A percentile compares a stretch with the other conserved stretches of the same genome.
These are phyloP conservation scores for Alternaria metachromatica DNA, from an alignment of 2,329 filamentous ascomycete species.

Conservation along the genomic window DNA sequence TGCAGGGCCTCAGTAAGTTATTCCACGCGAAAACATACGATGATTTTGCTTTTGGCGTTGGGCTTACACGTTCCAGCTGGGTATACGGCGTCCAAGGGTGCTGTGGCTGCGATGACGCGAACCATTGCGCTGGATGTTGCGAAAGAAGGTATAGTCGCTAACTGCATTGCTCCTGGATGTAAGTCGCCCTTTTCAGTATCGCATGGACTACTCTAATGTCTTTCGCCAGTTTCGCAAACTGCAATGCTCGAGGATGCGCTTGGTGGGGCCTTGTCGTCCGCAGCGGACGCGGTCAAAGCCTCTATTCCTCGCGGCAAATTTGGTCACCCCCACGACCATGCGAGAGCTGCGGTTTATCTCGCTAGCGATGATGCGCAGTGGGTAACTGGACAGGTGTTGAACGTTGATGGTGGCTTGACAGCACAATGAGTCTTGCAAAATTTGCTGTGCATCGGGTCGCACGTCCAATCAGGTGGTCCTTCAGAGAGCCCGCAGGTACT, in stretches of 20 bases:
- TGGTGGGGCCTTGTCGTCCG: constrained; percentile 15
- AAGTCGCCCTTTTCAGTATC: not conserved
- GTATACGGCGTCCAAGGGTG: constrained; percentile 58
- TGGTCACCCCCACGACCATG: constrained; percentile 28
- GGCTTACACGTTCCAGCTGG: constrained; percentile 29
- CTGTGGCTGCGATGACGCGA: constrained; percentile 55
- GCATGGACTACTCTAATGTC: not conserved
- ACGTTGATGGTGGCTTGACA: not conserved
- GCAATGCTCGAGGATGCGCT: constrained; percentile 38
- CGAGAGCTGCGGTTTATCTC: constrained; percentile 50
- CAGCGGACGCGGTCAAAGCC: constrained; percentile 16
- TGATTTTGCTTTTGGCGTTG: not conserved
- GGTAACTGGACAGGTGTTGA: constrained; percentile 45
- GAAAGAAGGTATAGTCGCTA: constrained; percentile 43
- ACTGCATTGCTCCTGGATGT: constrained; percentile 25
- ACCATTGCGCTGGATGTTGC: constrained; percentile 56
- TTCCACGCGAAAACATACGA: not conserved
- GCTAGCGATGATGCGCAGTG: constrained; percentile 54
- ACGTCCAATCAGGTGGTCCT: no score
- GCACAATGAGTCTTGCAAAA: not conserved
- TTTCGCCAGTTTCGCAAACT: constrained; percentile 35
- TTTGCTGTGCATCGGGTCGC: not conserved
- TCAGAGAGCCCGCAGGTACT: no score
- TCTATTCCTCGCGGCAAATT: constrained; percentile 30
- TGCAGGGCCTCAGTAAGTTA: constrained; percentile 42